Base-by-base conservation (phyloP, 1,284 basidiomycete species). In the Ganoderma lingzhi region DNA sequence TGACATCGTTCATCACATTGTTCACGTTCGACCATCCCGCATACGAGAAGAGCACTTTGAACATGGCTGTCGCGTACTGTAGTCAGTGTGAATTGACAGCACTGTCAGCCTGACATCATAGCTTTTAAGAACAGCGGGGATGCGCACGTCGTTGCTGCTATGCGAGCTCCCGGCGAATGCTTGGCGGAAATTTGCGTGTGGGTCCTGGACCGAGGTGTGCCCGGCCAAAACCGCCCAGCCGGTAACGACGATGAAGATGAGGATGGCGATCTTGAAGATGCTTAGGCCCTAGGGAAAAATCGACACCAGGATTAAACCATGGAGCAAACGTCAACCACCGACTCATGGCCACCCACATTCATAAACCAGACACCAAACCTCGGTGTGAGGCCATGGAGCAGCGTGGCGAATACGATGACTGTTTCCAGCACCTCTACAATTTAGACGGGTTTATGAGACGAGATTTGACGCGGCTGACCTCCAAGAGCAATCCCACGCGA, bases 71-170 rank as follows among this genome's bases (percentile, higher is more conserved):
- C 1, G 87, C 86, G 67, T 87, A 88, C 85, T 88, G 39, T 35
- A 28, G 23, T 14, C 48, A 28, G 28, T 12, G 6, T 28, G 15
- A 5, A 39, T 23, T n/a, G 17, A 3, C 8, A 19, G 17, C 58
- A 41, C 10, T 5, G 10, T 23, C 37, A 60, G n/a, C n/a, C 37
- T 41, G 58, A 3, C 35, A 41, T 23, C 23, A 28, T 6, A 48
- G 45, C 45, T 19, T 5, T 17, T 48, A 19, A n/a, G 19, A 45
- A 5, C 19, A 48, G 8, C n/a, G 9, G 45, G 45, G 32, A 35
- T 9, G 69, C 78, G 51, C 28, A 88, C 89, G 73, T 91, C 91
- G 74, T 92, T 92, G 44, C 88, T 89, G 69, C 89, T 91, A 1
- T 88, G 85, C 72, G 91, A 93, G 1, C 91, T 55, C 80, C 85